A percentile compares a stretch with the other conserved stretches of the same genome.
Conservation (phyloP, 176 grass and related monocot species). For the Microstegium vimineum region DNA sequence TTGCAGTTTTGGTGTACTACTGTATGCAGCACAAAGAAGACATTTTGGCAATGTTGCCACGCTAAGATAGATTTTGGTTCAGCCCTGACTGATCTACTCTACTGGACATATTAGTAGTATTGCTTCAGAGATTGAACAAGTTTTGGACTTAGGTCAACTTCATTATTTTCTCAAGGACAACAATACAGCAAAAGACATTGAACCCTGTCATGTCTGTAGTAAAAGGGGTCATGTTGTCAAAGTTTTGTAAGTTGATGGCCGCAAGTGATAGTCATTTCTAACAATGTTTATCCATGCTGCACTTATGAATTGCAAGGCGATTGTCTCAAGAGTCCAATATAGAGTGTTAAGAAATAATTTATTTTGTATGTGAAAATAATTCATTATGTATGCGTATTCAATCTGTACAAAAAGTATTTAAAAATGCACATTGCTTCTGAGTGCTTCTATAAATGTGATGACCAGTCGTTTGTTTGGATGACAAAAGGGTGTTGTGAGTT, state of each 20-base stretch:
- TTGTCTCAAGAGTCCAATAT: background rate
- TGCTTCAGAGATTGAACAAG: background rate
- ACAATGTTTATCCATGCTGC: background rate
- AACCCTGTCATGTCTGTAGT: conserved; percentile 6
- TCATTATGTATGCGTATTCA: background rate
- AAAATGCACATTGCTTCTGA: background rate
- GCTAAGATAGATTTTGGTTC: conserved; percentile 8
- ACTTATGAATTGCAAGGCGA: background rate
- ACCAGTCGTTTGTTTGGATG: background rate
- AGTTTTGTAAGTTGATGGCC: conserved; percentile 28
- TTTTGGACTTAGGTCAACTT: conserved; percentile 4
- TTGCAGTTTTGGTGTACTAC: conserved; percentile 77
- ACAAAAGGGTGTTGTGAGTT: background rate
- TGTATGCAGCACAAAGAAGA: conserved; percentile 45
- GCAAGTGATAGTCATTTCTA: background rate
- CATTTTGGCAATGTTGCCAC: conserved; percentile 24
- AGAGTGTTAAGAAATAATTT: background rate
- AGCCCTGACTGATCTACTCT: background rate
- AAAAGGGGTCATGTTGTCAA: background rate
- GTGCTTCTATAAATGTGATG: background rate
- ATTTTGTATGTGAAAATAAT: background rate
- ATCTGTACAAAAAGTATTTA: background rate
- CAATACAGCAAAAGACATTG: background rate
- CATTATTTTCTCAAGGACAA: background rate
- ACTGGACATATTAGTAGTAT: background rate